Conservation (phyloP, 2,329 filamentous ascomycete species). For the Aspergillus phoenicis region DNA sequence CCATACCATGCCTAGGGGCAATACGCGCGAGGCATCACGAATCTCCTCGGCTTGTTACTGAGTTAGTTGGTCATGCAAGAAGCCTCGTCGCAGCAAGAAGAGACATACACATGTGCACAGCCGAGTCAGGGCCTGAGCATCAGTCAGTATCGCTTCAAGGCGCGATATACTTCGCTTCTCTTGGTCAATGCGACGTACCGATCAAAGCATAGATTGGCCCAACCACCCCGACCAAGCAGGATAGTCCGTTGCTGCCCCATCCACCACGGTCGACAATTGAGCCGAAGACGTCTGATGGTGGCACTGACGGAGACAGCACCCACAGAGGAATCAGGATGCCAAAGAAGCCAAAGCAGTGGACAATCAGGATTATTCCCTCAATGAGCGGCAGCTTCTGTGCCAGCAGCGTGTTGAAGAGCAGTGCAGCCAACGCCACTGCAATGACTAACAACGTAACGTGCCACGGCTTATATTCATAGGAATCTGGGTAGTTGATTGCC, state of each 20-base stretch:
- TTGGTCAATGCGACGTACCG: constrained; percentile 14
- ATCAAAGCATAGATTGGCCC: constrained; percentile 30
- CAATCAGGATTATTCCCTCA: constrained; percentile 53
- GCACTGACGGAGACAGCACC: constrained; percentile 34
- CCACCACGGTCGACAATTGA: constrained; percentile 42
- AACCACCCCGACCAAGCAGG: constrained; percentile 42
- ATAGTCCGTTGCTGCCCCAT: constrained; percentile 42
- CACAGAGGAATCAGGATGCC: constrained; percentile 44
- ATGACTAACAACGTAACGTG: constrained; percentile 43
- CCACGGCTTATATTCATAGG: constrained; percentile 32
- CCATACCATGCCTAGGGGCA: constrained; percentile 53
- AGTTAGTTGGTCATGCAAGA: too few relatives aligned
- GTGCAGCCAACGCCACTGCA: constrained; percentile 49
- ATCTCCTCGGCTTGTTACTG: constrained; percentile 50
- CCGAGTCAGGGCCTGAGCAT: constrained; percentile 32
- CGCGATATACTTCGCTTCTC: too few relatives aligned
- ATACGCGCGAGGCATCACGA: constrained; percentile 49
- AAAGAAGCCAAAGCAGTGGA: constrained; percentile 53
- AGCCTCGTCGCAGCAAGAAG: too few relatives aligned
- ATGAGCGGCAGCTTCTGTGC: constrained; percentile 52
- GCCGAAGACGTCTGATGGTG: constrained; percentile 33
- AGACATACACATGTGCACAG: constrained; percentile 38
- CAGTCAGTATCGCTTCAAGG: background rate
- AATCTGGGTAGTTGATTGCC: constrained; percentile 34
- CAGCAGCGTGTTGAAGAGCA: constrained; percentile 56